Evolutionary conservation across 495 filamentous ascomycete genomes (phyloP).

Genomic region (Penicillium diatomitis): DNA sequence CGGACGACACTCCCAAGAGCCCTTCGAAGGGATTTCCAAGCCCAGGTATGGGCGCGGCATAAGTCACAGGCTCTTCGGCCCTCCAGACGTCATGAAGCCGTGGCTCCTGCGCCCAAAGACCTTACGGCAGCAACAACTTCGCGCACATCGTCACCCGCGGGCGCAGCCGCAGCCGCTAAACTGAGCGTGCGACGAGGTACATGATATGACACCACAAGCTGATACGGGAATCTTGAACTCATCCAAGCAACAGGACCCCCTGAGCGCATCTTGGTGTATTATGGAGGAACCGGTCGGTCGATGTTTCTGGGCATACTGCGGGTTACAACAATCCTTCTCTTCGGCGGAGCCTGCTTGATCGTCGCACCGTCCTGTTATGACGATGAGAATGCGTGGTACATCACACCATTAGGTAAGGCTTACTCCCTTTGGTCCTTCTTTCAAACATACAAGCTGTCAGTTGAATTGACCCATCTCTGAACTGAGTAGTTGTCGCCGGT

Average conservation of each 20-base stretch:
- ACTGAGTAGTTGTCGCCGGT: slow-evolving; percentile 42
- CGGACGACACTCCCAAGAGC: slow-evolving; percentile 18
- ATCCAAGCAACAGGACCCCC: slow-evolving; percentile 21
- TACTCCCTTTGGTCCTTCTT: neutral
- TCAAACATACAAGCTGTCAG: too few species aligned
- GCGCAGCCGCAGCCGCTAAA: slow-evolving; percentile 21
- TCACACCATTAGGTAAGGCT: slow-evolving; percentile 34
- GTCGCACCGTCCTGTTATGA: slow-evolving; percentile 50
- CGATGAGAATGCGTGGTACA: slow-evolving; percentile 36
- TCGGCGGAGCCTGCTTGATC: slow-evolving; percentile 51
- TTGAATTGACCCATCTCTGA: neutral
- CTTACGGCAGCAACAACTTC: neutral
- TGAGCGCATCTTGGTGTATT: slow-evolving; percentile 60
- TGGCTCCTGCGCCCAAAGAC: slow-evolving; percentile 16
- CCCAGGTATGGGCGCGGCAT: slow-evolving; percentile 19
- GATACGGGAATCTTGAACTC: neutral
- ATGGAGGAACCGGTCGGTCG: slow-evolving; percentile 57
- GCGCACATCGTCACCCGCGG: slow-evolving; percentile 7
- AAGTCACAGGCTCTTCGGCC: slow-evolving; percentile 23
- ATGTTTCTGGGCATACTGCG: slow-evolving; percentile 61
- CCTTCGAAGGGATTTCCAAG: slow-evolving; percentile 19
- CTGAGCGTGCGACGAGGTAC: slow-evolving; percentile 24
- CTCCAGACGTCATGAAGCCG: slow-evolving; percentile 16
- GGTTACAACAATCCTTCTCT: slow-evolving; percentile 61
- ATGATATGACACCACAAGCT: neutral